Conservation (phyloP, 129 eudicot species). For the Flaveria trinervia region DNA sequence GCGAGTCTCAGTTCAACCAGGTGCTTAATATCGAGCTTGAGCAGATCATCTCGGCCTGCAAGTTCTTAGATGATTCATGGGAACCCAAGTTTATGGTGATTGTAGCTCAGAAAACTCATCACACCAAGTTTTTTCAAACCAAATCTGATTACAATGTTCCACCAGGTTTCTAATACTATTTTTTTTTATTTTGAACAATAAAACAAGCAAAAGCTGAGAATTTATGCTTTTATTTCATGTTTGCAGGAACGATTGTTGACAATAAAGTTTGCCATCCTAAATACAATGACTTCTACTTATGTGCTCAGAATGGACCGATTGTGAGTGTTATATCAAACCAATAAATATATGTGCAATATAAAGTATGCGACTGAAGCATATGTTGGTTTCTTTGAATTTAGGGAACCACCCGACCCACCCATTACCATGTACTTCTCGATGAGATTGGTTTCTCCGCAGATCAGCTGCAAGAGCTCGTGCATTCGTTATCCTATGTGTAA, state of each 20-base stretch:
- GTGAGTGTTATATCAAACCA: conserved; percentile 43
- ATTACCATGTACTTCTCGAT: conserved; percentile 78
- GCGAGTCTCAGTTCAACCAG: conserved; percentile 82
- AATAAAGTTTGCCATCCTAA: conserved; percentile 70
- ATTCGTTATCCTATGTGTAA: conserved; percentile 81
- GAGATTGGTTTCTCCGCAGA: conserved; percentile 72
- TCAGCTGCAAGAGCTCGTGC: conserved; percentile 80
- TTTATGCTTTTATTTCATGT: background rate
- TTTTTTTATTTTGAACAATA: background rate
- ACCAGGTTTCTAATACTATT: conserved; percentile 47
- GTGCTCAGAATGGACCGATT: conserved; percentile 79
- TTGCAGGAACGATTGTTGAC: conserved; percentile 73
- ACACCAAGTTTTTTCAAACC: conserved; percentile 71
- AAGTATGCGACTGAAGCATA: background rate
- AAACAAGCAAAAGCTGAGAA: background rate
- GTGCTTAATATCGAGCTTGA: conserved; percentile 69
- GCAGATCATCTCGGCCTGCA: conserved; percentile 66
- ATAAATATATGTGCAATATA: background rate
- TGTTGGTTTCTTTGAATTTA: conserved; percentile 5
- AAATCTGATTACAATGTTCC: conserved; percentile 59
- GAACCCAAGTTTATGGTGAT: conserved; percentile 61
- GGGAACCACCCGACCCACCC: conserved; percentile 85
- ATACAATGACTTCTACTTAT: conserved; percentile 72
- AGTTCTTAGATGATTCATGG: conserved; percentile 42
- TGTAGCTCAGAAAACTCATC: conserved; percentile 84